A percentile compares a stretch with the other conserved stretches of the same genome.
These are phyloP conservation scores for Davidsoniella neocaledoniae DNA, from an alignment of 2,329 filamentous ascomycete species.

Conservation along the genomic window DNA sequence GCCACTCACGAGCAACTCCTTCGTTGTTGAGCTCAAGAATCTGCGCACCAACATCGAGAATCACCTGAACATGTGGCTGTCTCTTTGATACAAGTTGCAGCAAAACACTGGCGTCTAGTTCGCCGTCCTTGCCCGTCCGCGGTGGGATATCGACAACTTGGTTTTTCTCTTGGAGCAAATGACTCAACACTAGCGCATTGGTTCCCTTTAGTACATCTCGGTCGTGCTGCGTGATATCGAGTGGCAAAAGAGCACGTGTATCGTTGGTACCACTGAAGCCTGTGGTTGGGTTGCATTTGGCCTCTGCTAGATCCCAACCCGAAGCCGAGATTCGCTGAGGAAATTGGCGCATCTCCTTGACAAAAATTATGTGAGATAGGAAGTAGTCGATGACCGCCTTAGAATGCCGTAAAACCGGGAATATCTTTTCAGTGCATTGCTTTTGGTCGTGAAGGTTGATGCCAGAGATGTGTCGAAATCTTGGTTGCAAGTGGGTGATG, in stretches of 20 bases:
- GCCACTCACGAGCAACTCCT: conserved; percentile 36
- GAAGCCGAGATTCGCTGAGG: conserved; percentile 45
- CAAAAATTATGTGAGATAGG: conserved; percentile 39
- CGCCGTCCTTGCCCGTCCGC: not conserved
- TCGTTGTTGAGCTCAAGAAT: conserved; percentile 47
- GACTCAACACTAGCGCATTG: conserved; percentile 46
- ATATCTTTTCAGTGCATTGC: conserved; percentile 32
- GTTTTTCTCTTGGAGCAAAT: conserved; percentile 40
- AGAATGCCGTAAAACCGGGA: conserved; percentile 32
- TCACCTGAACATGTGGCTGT: conserved; percentile 31
- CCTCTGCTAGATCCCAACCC: conserved; percentile 45
- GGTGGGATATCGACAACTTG: conserved; percentile 19
- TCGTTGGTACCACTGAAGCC: conserved; percentile 61
- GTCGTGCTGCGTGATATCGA: conserved; percentile 38
- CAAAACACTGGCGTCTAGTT: conserved; percentile 24
- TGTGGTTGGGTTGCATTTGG: conserved; percentile 32
- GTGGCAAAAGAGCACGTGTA: conserved; percentile 37
- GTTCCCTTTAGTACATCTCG: conserved; percentile 40
- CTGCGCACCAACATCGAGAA: conserved; percentile 56
- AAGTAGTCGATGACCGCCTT: conserved; percentile 47
- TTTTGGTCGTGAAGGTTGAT: conserved; percentile 41
- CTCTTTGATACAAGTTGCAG: conserved; percentile 27
- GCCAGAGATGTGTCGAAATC: conserved; percentile 26
- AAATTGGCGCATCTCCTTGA: conserved; percentile 45
- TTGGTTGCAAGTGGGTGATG: conserved; percentile 18